Base-by-base conservation (phyloP, 805 yeast genomes). In the Metschnikowia gelsemii region DNA sequence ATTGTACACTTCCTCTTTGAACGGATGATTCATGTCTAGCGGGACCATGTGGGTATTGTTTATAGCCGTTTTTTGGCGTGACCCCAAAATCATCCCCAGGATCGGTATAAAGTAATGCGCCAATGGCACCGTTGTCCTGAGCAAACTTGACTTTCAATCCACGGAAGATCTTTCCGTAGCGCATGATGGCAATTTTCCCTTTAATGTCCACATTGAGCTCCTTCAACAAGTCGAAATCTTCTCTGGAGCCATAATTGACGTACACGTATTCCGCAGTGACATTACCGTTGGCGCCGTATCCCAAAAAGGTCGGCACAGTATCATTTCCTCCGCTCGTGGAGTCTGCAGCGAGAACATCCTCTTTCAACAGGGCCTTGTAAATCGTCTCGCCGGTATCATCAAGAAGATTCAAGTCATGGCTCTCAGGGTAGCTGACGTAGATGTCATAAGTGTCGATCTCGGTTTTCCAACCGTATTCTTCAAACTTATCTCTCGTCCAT, bases 71-170 rank as follows among this genome's bases (percentile, higher is more conserved):
- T 2, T 64, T 68, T 1, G 66, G 70, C 0, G 84, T 80, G 32
- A 77, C 61, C n/a, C 68, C 66, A 7, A 72, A 71, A 58, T 83
- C 88, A 51, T 82, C 87, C 42, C 61, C 72, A 7, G 90, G 88
- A 50, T 85, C 93, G 2, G 84, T 67, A 57, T 80, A 85, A 18
- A 82, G 50, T 24, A 82, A 59, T 2, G 79, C 84, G 12, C 83
- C 89, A 22, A 68, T 52, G 5, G 86, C 87, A 2, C 89, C 89
- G 39, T 66, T 52, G 2, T 67, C 61, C 52, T 82, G 80, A 9
- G 90, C 87, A 58, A 78, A 73, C 49, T 73, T 70, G 11, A 83
- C 73, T 54, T 82, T 78, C 30, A 79, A 56, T 4, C 87, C 83
- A 23, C 78, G 64, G 40, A 74, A 69, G 13, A 78, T 58, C 6